Evolutionary conservation across 257 asterid species (phyloP).

Genomic region (Nicotiana otophora): DNA sequence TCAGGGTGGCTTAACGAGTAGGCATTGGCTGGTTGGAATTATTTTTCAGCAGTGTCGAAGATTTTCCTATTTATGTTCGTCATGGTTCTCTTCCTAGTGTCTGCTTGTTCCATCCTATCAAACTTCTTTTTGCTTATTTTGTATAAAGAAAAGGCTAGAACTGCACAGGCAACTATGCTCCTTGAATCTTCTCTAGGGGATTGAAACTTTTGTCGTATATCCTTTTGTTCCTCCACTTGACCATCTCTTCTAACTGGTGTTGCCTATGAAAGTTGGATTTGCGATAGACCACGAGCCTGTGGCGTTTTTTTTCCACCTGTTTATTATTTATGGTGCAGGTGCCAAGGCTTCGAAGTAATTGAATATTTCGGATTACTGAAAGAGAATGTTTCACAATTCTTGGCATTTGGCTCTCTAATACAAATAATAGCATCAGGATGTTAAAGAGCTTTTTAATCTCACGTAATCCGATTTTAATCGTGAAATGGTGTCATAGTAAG

Average conservation of each 20-base stretch:
- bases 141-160: background rate
- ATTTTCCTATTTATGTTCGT: background rate
- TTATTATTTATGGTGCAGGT: too few species aligned
- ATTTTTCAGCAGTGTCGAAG: background rate
- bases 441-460: too few species aligned
- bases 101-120: background rate
- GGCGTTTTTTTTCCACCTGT: too few species aligned
- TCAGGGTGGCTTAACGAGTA: conserved; percentile 78
- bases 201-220: background rate
- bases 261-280: background rate
- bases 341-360: too few species aligned
- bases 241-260: background rate
- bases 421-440: too few species aligned
- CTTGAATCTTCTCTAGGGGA: background rate
- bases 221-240: background rate
- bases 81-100: background rate
- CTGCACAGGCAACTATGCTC: background rate
- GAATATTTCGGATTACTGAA: too few species aligned
- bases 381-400: too few species aligned
- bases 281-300: too few species aligned
- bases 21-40: background rate
- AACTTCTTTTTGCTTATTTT: background rate
- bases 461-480: too few species aligned
- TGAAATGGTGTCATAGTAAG: too few species aligned
- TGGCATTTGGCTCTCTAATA: too few species aligned